Conservation (phyloP, 2,329 filamentous ascomycete genomes). For the Paecilomyces niveus region DNA sequence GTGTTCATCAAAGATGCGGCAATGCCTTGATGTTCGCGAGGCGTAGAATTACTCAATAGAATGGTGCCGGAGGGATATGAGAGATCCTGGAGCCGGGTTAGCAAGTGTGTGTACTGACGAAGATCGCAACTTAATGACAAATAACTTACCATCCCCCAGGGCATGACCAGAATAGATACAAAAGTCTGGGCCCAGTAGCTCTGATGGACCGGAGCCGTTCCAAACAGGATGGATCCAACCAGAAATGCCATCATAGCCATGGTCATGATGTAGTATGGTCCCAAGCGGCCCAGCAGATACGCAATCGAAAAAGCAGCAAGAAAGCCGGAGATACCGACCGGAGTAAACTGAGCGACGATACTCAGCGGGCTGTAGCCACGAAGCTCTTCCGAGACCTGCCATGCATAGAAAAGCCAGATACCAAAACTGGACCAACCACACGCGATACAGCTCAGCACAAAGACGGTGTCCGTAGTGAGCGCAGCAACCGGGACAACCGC, state of each 20-base stretch:
- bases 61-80: conserved; percentile 57
- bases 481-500: background rate
- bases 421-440: conserved; percentile 49
- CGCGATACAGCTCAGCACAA: conserved; percentile 48
- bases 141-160: conserved; percentile 44
- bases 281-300: background rate
- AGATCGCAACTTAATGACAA: background rate
- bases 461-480: conserved; percentile 41
- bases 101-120: background rate
- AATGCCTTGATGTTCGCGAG: conserved; percentile 44
- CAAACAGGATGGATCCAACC: conserved; percentile 8
- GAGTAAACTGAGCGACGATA: background rate
- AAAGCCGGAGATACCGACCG: background rate
- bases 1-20: conserved; percentile 55
- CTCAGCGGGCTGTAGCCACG: conserved; percentile 6
- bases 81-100: conserved; percentile 52
- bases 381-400: conserved; percentile 10
- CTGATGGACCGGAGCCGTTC: conserved; percentile 28
- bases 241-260: conserved; percentile 9
- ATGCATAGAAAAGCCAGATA: conserved; percentile 39
- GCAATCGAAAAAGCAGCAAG: background rate
- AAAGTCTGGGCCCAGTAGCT: conserved; percentile 58
- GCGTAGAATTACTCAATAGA: conserved; percentile 50
- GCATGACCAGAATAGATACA: conserved; percentile 48
- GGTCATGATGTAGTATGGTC: conserved; percentile 6